Evolutionary conservation across 768 basidiomycete species (phyloP).

Genomic region (Phanerochaete sordida): DNA sequence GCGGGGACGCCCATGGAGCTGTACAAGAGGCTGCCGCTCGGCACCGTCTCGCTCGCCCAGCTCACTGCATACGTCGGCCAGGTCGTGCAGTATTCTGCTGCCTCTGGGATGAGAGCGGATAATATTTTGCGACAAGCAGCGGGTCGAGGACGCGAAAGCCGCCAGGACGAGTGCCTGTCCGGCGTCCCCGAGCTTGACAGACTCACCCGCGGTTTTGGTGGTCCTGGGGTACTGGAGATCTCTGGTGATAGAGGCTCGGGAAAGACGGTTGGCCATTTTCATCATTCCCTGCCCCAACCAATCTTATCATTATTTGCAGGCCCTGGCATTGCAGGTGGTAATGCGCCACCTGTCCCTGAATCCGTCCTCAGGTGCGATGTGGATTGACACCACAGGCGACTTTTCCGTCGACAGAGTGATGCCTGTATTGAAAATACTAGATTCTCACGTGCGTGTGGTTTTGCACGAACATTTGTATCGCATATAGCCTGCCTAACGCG

Average conservation of each 20-base stretch:
- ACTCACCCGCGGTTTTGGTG: constrained; percentile 48
- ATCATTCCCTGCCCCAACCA: not conserved
- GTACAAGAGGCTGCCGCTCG: constrained; percentile 46
- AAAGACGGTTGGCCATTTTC: constrained; percentile 54
- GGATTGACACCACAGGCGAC: constrained; percentile 73
- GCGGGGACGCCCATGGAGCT: constrained; percentile 44
- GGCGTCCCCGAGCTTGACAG: constrained; percentile 51
- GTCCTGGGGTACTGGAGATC: constrained; percentile 58
- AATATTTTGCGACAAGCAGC: constrained; percentile 21
- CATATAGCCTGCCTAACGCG: not conserved
- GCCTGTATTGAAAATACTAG: constrained; percentile 29
- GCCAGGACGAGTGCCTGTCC: constrained; percentile 7
- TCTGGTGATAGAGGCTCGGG: constrained; percentile 64
- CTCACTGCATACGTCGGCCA: constrained; percentile 37
- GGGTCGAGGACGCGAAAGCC: constrained; percentile 8
- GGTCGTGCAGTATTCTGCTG: constrained; percentile 42
- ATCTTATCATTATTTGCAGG: constrained; percentile 36
- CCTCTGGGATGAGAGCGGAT: constrained; percentile 35
- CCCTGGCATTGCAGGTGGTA: constrained; percentile 55
- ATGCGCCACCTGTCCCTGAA: constrained; percentile 46
- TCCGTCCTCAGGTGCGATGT: constrained; percentile 42
- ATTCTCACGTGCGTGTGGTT: constrained; percentile 13
- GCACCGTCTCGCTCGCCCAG: constrained; percentile 45
- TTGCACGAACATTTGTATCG: constrained; percentile 13
- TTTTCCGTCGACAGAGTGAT: constrained; percentile 52